These are phyloP conservation scores for Leccinum broughii DNA, from an alignment of 768 basidiomycete genomes.

Conservation along the genomic window DNA sequence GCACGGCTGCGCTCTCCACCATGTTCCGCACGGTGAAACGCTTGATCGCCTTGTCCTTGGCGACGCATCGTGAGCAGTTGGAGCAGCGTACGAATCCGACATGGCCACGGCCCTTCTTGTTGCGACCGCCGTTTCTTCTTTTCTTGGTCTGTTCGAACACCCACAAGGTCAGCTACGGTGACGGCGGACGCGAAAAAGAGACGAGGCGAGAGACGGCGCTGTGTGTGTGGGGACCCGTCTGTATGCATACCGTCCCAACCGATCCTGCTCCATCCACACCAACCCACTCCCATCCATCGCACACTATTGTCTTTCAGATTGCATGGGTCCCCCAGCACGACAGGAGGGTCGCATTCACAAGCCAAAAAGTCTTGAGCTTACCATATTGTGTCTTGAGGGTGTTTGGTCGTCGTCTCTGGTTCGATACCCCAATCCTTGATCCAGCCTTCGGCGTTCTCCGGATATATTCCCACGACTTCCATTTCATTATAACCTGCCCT, in stretches of 20 bases:
- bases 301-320: neutral
- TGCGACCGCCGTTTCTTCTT: slow-evolving; percentile 98
- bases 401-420: slow-evolving; percentile 16
- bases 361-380: slow-evolving; percentile 22
- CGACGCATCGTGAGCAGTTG: slow-evolving; percentile 98
- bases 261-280: slow-evolving; percentile 13
- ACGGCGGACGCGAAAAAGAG: neutral
- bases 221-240: slow-evolving; percentile 11
- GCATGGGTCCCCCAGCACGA: slow-evolving; percentile 4
- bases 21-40: slow-evolving; percentile 99
- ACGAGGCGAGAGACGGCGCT: neutral
- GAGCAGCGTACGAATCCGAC: slow-evolving; percentile 95
- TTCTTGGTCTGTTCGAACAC: slow-evolving; percentile 79
- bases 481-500: slow-evolving; percentile 27
- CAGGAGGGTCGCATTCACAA: neutral
- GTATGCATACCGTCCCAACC: neutral
- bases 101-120: slow-evolving; percentile 99
- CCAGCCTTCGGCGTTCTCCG: slow-evolving; percentile 23
- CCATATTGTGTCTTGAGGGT: slow-evolving; percentile 33
- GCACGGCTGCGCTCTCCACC: slow-evolving; percentile 97
- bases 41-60: slow-evolving; percentile 99
- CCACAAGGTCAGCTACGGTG: slow-evolving; percentile 1
- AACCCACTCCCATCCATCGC: slow-evolving; percentile 8
- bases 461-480: slow-evolving; percentile 19
- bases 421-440: slow-evolving; percentile 6